Evolutionary conservation across 2,329 filamentous ascomycete species (phyloP), one percentile per base, ranked within the genome.

Genomic region (Ophiostoma sp.): DNA sequence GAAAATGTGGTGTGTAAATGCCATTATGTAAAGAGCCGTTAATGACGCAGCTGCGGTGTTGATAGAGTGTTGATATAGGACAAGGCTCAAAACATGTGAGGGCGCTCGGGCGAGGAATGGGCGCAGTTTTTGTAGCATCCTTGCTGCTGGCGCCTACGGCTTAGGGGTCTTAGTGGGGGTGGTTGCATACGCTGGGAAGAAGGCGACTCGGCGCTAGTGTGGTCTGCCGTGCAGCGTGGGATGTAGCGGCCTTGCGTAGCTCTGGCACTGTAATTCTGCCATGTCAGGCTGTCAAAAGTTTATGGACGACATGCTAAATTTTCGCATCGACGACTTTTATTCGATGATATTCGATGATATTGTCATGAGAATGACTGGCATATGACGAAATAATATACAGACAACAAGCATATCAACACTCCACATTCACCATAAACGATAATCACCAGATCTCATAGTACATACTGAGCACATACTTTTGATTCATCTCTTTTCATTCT

Each of bases 311-410:
- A 15, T 19, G 7, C 9, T 31, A 68, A 68, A 68, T 68, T 68
- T 68, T 68, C 64, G 5, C 42, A n/a, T 50, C 39, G 12, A 63
- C 59, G 33, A 28, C 63, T 31, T 36, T 48, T 48, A 45, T 42
- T 59, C 59, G n/a, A 64, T 64, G 59, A 31, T 48, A 45, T 42
- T 59, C 59, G n/a, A 64, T 64, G 59, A 31, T 48, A 63, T 39
- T 25, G 39, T 31, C 22, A 17, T n/a, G 36, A 45, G 12, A 19
- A 39, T 15, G 19, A 22, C 33, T n/a, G 19, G 6, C 22, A 28
- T 22, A 48, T 48, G 39, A 69, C 42, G 36, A 28, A 17, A 42
- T 28, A 45, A n/a, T n/a, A 25, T 6, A 17, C 63, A 22, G 7
- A 39, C 15, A 39, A 25, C 33, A 39, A n/a, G 1, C 17, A 9